A percentile compares a stretch with the other conserved stretches of the same genome.
Conservation (phyloP, 495 filamentous ascomycete genomes). For the Ascodesmis nigricans region DNA sequence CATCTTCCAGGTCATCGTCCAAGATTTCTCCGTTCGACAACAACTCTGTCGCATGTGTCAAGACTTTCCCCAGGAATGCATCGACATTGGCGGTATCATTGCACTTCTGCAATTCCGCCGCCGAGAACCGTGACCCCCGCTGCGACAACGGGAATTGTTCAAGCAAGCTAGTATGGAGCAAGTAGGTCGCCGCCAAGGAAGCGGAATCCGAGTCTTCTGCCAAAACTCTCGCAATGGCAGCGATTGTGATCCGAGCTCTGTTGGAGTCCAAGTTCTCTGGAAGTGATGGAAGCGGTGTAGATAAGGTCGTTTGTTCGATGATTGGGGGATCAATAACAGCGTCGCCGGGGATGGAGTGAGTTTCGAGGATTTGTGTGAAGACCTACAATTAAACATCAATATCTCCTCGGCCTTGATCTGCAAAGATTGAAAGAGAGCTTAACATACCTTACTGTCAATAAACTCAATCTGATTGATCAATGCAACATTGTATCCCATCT, state of each 20-base stretch:
- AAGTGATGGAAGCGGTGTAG: too few relatives aligned
- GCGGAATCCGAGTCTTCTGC: too few relatives aligned
- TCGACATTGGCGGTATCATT: neutral
- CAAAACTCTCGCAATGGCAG: too few relatives aligned
- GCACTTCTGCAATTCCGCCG: neutral
- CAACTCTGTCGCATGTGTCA: slow-evolving; percentile 1
- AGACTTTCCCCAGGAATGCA: slow-evolving; percentile 16
- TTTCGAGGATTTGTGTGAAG: slow-evolving; percentile 1
- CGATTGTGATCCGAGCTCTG: too few relatives aligned
- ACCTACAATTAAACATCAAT: too few relatives aligned
- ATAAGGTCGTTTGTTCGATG: too few relatives aligned
- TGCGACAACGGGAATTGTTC: slow-evolving; percentile 19
- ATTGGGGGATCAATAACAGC: too few relatives aligned
- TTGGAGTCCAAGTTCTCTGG: too few relatives aligned
- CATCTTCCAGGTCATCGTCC: slow-evolving; percentile 20
- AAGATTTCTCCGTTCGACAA: slow-evolving; percentile 4
- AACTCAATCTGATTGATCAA: slow-evolving; percentile 38
- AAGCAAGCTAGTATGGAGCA: slow-evolving; percentile 22
- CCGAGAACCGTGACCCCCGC: slow-evolving; percentile 6
- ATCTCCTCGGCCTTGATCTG: too few relatives aligned
- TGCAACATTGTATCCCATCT: slow-evolving; percentile 32
- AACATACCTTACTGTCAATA: slow-evolving; percentile 34
- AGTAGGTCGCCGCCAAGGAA: slow-evolving; percentile 13
- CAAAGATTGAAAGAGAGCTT: neutral
- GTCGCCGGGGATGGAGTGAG: too few relatives aligned